These are phyloP conservation scores for Heliosperma pusillum DNA, from an alignment of 148 eudicot species.

Conservation along the genomic window DNA sequence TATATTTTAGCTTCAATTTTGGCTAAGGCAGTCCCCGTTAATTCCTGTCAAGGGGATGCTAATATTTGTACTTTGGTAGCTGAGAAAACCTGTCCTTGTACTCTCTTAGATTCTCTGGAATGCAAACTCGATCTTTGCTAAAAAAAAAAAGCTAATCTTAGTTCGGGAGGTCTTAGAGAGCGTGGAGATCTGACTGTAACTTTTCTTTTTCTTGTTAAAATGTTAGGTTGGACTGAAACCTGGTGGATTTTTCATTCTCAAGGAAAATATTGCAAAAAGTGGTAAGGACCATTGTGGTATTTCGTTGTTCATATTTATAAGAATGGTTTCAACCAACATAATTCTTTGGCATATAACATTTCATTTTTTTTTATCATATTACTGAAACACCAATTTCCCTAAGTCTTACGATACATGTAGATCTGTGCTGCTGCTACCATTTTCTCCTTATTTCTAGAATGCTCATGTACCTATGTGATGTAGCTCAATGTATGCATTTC, in stretches of 20 bases:
- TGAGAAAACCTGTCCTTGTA: not conserved
- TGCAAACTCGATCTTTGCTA: not conserved
- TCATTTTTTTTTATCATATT: not conserved
- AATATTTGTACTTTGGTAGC: not conserved
- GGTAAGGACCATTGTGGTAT: conserved; percentile 36
- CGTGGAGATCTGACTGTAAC: not conserved
- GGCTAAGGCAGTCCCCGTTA: not conserved
- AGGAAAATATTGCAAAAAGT: conserved; percentile 79
- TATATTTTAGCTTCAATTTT: not conserved
- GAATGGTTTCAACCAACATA: not conserved
- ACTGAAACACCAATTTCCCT: not conserved
- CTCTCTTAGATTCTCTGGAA: not conserved
- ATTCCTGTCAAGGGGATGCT: not conserved
- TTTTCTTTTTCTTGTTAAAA: not conserved
- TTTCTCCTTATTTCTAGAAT: not conserved
- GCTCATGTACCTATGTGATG: not conserved
- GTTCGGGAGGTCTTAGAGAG: not conserved
- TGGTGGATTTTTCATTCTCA: conserved; percentile 78
- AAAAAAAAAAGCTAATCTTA: not conserved
- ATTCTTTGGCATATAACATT: too few relatives aligned
- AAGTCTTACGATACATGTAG: not conserved
- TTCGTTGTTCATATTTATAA: not conserved
- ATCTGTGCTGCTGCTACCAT: not conserved
- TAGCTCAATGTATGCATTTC: not conserved
- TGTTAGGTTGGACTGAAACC: conserved; percentile 82